Percentiles rank a stretch among this genome's conserved stretches.
phyloP scores from a whole-genome alignment of 371 early-diverging fungal genomes.

The Mortierella sp. region DNA sequence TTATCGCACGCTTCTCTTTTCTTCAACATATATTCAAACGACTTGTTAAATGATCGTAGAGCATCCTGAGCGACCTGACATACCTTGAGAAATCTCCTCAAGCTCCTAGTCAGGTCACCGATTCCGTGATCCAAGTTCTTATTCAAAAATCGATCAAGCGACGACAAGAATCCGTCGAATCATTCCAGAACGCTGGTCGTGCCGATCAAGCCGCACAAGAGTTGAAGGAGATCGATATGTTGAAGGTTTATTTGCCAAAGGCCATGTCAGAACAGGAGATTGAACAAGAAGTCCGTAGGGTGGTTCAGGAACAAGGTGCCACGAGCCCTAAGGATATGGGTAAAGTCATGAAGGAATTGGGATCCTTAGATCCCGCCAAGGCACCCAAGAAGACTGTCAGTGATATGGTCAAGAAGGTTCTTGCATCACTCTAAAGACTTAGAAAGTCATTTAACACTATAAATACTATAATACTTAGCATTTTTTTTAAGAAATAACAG shows the following conservation, averaged over 20 bases:
- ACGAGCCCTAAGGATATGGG: slow-evolving; percentile 75
- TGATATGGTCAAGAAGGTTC: slow-evolving; percentile 68
- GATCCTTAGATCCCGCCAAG: slow-evolving; percentile 60
- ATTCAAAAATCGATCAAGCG: slow-evolving; percentile 80
- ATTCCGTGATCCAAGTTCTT: slow-evolving; percentile 64
- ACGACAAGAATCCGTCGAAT: slow-evolving; percentile 75
- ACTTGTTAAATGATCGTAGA: no score
- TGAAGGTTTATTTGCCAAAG: slow-evolving; percentile 75
- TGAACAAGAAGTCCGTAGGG: slow-evolving; percentile 62
- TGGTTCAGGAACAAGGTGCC: slow-evolving; percentile 67
- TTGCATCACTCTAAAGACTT: slow-evolving; percentile 34
- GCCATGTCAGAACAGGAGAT: slow-evolving; percentile 77
- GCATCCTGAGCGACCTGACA: slow-evolving; percentile 75
- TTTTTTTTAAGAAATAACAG: no score
- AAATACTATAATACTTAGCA: no score
- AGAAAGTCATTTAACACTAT: background rate
- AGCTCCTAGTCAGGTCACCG: slow-evolving; percentile 51
- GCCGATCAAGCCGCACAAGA: slow-evolving; percentile 77
- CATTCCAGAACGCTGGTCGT: slow-evolving; percentile 70
- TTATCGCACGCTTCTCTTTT: background rate
- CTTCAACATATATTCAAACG: background rate
- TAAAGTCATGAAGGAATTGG: slow-evolving; percentile 81
- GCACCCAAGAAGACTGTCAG: slow-evolving; percentile 79
- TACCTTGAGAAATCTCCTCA: slow-evolving; percentile 77
- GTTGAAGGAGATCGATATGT: slow-evolving; percentile 66